Conservation (phyloP, 257 asterid genomes). For the Jacaranda mimosifolia region DNA sequence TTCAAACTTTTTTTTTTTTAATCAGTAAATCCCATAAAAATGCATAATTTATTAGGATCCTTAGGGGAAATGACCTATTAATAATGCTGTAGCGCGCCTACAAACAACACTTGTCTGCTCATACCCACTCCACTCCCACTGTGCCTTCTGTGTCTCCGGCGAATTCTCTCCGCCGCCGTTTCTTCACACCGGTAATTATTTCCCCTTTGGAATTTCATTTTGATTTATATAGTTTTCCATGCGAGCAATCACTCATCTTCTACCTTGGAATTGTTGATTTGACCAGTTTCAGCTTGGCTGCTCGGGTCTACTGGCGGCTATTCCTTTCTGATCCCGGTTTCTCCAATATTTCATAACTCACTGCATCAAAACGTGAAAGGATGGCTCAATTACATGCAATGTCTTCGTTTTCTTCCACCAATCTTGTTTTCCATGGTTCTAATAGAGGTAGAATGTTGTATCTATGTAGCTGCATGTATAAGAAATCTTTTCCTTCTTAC, state of each 20-base stretch:
- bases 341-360: not conserved
- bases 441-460: slow-evolving; percentile 50
- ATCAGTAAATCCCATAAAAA: no score
- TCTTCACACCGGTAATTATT: slow-evolving; percentile 19
- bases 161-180: slow-evolving; percentile 31
- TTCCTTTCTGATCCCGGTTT: not conserved
- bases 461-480: not conserved
- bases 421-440: slow-evolving; percentile 47
- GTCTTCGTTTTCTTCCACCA: slow-evolving; percentile 57
- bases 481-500: not conserved
- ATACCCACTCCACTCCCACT: no score
- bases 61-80: no score
- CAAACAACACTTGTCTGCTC: no score
- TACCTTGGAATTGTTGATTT: not conserved
- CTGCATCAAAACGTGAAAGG: slow-evolving; percentile 11
- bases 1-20: no score
- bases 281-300: not conserved
- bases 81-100: no score
- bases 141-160: no score
- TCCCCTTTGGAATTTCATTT: not conserved
- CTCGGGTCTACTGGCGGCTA: not conserved
- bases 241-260: not conserved
- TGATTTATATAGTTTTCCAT: not conserved
- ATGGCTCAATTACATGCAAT: slow-evolving; percentile 73
- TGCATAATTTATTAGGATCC: no score